These are phyloP conservation scores for Areca catechu DNA, from an alignment of 176 grass and related monocot genomes.

Conservation along the genomic window DNA sequence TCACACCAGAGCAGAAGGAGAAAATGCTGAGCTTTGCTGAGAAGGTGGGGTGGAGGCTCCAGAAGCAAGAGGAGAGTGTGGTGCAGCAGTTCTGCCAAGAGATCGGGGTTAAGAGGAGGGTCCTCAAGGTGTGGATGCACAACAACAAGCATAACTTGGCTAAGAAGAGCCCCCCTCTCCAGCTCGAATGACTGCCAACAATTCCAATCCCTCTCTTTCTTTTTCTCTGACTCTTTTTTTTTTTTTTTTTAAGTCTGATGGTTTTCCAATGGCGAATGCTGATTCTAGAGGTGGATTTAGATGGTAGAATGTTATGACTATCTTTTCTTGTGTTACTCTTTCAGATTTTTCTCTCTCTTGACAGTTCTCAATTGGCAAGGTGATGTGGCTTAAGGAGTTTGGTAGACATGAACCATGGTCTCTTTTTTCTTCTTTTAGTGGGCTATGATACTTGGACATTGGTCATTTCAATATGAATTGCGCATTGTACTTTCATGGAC, in stretches of 20 bases:
- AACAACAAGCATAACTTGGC: slow-evolving; percentile 92
- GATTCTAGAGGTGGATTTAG: background rate
- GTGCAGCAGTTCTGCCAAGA: slow-evolving; percentile 87
- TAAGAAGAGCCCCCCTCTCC: slow-evolving; percentile 26
- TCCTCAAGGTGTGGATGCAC: slow-evolving; percentile 99
- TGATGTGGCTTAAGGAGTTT: background rate
- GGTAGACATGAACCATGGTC: background rate
- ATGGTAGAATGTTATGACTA: background rate
- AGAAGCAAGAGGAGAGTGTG: slow-evolving; percentile 59
- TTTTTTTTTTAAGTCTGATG: no score
- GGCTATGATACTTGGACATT: background rate
- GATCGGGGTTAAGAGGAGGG: slow-evolving; percentile 74
- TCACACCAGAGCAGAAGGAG: slow-evolving; percentile 81
- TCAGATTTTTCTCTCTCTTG: background rate
- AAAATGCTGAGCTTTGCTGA: slow-evolving; percentile 77
- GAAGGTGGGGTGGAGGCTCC: slow-evolving; percentile 68
- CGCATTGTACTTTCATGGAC: no score
- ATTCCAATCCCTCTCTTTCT: background rate
- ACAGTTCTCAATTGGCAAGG: background rate
- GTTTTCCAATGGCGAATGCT: background rate
- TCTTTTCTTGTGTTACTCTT: background rate
- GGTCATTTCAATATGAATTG: background rate
- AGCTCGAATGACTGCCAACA: background rate
- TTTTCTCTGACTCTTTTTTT: background rate
- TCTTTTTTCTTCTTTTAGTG: background rate